These are phyloP conservation scores for Fraxinus nigra DNA, from an alignment of 305 asterid genomes.

Conservation along the genomic window DNA sequence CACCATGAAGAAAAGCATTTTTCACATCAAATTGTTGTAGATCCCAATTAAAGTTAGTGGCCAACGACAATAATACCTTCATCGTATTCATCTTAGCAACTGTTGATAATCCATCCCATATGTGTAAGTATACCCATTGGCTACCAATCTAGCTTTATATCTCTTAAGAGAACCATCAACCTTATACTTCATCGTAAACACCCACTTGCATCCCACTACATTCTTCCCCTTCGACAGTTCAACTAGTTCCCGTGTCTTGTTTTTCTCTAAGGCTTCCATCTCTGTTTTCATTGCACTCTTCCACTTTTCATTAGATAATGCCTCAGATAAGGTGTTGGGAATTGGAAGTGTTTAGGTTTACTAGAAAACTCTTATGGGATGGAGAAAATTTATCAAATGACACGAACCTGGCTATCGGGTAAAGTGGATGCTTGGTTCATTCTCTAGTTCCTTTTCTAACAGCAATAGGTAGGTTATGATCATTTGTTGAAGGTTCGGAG, in stretches of 20 bases:
- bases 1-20: not conserved
- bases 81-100: not conserved
- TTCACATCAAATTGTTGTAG: not conserved
- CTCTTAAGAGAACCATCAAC: not conserved
- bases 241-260: not conserved
- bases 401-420: not conserved
- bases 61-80: not conserved
- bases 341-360: not conserved
- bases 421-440: not conserved
- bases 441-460: not conserved
- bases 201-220: not conserved
- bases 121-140: not conserved
- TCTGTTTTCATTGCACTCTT: not conserved
- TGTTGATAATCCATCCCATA: not conserved
- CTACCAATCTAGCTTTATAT: not conserved
- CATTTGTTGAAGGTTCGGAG: not conserved
- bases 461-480: not conserved
- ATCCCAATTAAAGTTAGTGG: not conserved
- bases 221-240: not conserved
- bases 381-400: not conserved
- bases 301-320: not conserved
- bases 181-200: not conserved
- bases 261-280: not conserved
- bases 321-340: not conserved
- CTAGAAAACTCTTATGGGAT: not conserved